Conservation (phyloP, 148 eudicot species). For the Vaccinium myrtillus region DNA sequence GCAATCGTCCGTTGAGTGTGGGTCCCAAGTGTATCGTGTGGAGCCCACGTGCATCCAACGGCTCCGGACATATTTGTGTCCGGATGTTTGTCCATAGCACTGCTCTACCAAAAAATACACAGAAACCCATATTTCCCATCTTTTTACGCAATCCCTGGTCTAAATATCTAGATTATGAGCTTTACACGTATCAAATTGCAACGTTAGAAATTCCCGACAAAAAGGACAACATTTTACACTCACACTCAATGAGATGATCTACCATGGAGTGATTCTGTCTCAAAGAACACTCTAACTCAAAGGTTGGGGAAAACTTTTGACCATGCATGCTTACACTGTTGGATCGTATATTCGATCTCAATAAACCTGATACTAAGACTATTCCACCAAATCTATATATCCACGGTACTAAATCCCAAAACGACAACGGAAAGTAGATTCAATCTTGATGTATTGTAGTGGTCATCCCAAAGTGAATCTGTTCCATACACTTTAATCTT, state of each 20-base stretch:
- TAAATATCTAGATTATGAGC: neutral
- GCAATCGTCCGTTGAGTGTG: no score
- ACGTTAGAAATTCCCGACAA: neutral
- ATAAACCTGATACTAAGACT: neutral
- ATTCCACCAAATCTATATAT: neutral
- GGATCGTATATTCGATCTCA: neutral
- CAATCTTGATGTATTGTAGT: neutral
- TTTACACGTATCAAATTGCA: neutral
- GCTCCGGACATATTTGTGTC: no score
- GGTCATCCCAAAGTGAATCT: neutral
- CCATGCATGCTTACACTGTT: neutral
- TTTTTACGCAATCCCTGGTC: neutral
- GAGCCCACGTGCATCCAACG: no score
- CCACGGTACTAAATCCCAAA: neutral
- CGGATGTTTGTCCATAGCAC: no score
- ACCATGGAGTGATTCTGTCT: neutral
- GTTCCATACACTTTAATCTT: neutral
- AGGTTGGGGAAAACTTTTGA: neutral
- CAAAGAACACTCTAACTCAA: neutral
- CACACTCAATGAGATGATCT: neutral
- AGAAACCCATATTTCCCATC: constrained; percentile 6
- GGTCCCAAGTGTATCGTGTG: no score
- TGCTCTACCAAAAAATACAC: constrained; percentile 15
- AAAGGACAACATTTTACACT: neutral
- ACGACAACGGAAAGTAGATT: neutral